Conservation (phyloP, 164 flowering plant species). For the Warburgia ugandensis region DNA sequence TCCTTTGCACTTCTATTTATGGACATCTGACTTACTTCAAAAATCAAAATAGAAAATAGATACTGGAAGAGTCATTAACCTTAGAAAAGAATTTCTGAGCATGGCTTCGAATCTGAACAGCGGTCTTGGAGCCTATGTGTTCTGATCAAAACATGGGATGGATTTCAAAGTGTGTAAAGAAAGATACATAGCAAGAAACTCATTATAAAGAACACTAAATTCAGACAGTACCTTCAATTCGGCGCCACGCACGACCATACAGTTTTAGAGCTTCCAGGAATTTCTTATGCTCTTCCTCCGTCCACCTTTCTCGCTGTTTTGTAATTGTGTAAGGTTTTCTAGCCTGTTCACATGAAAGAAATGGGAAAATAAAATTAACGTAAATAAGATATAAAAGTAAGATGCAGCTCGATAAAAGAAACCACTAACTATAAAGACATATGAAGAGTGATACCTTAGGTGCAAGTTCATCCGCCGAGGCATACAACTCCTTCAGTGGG, state of each 20-base stretch:
- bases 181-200: background rate
- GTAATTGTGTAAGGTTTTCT: slow-evolving; percentile 63
- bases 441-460: too few species aligned
- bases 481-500: slow-evolving; percentile 18
- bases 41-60: slow-evolving; percentile 12
- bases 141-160: slow-evolving; percentile 33
- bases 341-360: slow-evolving; percentile 23
- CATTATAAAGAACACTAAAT: background rate
- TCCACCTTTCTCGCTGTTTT: slow-evolving; percentile 63
- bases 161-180: slow-evolving; percentile 1
- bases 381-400: background rate
- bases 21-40: slow-evolving; percentile 17
- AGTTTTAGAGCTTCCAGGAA: slow-evolving; percentile 56
- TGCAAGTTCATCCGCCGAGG: slow-evolving; percentile 24
- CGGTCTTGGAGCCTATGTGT: slow-evolving; percentile 77
- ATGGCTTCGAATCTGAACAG: slow-evolving; percentile 93
- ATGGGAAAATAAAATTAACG: background rate
- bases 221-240: slow-evolving; percentile 43
- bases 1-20: slow-evolving; percentile 9
- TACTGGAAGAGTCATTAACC: slow-evolving; percentile 34
- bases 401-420: too few species aligned
- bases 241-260: slow-evolving; percentile 61
- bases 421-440: too few species aligned
- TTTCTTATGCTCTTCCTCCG: slow-evolving; percentile 63
- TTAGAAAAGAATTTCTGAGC: slow-evolving; percentile 91